These are phyloP conservation scores for Penicillium angulare DNA, from an alignment of 495 filamentous ascomycete genomes.

Conservation along the genomic window DNA sequence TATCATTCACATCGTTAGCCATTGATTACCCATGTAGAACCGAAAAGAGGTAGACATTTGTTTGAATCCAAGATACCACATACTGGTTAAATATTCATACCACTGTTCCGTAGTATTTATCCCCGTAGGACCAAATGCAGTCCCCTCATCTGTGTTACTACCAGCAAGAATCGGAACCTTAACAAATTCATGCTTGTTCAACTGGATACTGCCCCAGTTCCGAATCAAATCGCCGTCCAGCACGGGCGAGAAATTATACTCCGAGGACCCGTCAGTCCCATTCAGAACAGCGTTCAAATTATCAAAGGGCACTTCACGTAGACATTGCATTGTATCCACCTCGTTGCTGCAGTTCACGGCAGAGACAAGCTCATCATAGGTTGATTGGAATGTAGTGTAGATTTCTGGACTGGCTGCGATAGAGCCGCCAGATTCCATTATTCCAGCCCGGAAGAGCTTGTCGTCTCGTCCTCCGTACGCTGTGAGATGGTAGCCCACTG, in stretches of 20 bases:
- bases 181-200: constrained; percentile 39
- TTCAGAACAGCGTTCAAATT: constrained; percentile 40
- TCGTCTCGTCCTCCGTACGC: constrained; percentile 51
- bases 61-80: too few species aligned
- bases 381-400: constrained; percentile 32
- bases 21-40: not conserved
- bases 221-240: constrained; percentile 53
- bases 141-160: constrained; percentile 51
- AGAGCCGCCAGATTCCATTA: constrained; percentile 48
- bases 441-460: constrained; percentile 43
- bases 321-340: constrained; percentile 43
- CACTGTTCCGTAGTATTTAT: constrained; percentile 48
- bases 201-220: constrained; percentile 32
- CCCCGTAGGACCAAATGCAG: constrained; percentile 39
- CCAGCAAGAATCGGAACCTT: constrained; percentile 49
- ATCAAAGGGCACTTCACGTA: constrained; percentile 45
- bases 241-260: constrained; percentile 40
- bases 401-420: constrained; percentile 31
- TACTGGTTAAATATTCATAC: constrained; percentile 43
- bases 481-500: constrained; percentile 50
- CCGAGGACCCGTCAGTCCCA: constrained; percentile 26
- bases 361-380: constrained; percentile 41
- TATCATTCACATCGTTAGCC: too few species aligned
- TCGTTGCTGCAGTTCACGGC: constrained; percentile 35
- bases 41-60: too few species aligned